A percentile compares a stretch with the other conserved stretches of the same genome.
phyloP scores from a whole-genome alignment of 176 grass and related monocot species.

The Echinochloa phyllopogon region DNA sequence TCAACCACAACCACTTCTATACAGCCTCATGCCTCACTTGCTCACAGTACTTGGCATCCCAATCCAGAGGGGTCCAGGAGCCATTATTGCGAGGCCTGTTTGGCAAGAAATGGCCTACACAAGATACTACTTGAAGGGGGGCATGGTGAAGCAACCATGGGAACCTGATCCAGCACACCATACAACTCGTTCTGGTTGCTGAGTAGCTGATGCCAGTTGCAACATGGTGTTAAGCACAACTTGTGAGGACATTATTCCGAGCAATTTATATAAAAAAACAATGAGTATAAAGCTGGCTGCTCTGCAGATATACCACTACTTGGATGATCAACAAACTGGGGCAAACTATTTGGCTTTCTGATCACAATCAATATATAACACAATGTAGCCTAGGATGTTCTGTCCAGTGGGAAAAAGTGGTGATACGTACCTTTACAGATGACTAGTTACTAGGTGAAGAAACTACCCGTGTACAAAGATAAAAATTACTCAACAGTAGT shows the following conservation, averaged over 20 bases:
- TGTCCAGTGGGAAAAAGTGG: background rate
- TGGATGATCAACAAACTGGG: background rate
- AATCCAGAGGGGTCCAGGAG: slow-evolving; percentile 24
- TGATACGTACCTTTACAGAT: background rate
- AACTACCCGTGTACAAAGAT: background rate
- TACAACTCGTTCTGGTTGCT: slow-evolving; percentile 6
- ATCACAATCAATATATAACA: background rate
- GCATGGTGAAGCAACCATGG: background rate
- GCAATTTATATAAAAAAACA: slow-evolving; percentile 10
- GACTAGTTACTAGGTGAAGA: background rate
- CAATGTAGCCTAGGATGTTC: background rate
- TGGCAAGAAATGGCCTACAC: slow-evolving; percentile 27
- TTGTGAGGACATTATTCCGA: background rate
- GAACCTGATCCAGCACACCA: slow-evolving; percentile 9
- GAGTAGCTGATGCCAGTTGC: background rate
- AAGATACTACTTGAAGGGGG: slow-evolving; percentile 7
- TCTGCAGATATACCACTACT: background rate
- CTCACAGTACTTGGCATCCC: slow-evolving; percentile 21
- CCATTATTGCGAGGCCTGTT: slow-evolving; percentile 15
- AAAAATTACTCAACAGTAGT: background rate
- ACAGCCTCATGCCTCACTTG: slow-evolving; percentile 20
- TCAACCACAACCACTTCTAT: slow-evolving; percentile 41
- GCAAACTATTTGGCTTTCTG: background rate
- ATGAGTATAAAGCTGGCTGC: background rate
- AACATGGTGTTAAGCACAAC: background rate